Percentiles rank a stretch among this genome's conserved stretches.
Evolutionary conservation across 345 rosid species (phyloP).

Genomic region (Mallotus nudiflorus): DNA sequence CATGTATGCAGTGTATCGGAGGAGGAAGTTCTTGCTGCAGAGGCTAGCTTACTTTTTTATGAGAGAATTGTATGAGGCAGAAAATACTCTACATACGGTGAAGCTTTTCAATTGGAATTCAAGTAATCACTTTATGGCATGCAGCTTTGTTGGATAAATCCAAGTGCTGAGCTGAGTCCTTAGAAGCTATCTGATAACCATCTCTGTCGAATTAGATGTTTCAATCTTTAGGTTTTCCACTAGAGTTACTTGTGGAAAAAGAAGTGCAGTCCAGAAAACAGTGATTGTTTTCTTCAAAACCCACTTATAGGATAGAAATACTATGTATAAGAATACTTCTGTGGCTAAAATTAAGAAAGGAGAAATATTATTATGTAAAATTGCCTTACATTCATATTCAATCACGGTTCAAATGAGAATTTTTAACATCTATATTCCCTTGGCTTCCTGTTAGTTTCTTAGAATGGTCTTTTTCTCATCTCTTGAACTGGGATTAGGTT

Average conservation of each 20-base stretch:
- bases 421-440: background rate
- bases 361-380: background rate
- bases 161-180: background rate
- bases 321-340: background rate
- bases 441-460: background rate
- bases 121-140: background rate
- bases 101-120: background rate
- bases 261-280: background rate
- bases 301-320: background rate
- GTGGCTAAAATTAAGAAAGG: background rate
- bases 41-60: conserved; percentile 85
- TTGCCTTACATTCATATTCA: background rate
- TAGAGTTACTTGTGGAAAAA: background rate
- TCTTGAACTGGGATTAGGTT: too few relatives aligned
- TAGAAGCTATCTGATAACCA: background rate
- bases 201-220: background rate
- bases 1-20: conserved; percentile 58
- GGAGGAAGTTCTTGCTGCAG: conserved; percentile 73
- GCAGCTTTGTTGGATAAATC: background rate
- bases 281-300: background rate
- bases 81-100: background rate
- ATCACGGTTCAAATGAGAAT: background rate
- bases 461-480: too few relatives aligned
- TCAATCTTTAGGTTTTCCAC: background rate
- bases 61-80: conserved; percentile 45